These are phyloP conservation scores for Tricholoma sp. DNA, from an alignment of 768 basidiomycete genomes.

Conservation along the genomic window DNA sequence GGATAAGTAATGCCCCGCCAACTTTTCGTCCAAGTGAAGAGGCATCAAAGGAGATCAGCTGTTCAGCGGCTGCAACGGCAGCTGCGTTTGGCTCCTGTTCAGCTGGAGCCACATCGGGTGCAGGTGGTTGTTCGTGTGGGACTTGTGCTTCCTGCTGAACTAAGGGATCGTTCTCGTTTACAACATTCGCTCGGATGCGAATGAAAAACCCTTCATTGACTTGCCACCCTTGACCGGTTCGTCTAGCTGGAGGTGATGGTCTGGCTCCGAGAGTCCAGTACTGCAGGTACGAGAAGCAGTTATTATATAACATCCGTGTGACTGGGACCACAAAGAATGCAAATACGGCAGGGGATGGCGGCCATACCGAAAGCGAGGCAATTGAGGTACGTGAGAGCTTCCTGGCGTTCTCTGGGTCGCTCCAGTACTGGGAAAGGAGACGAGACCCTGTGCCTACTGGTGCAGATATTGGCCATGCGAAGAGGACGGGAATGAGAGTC, in stretches of 20 bases:
- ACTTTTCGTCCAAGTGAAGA: conserved; percentile 61
- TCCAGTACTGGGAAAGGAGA: conserved; percentile 28
- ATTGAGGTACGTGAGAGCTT: conserved; percentile 25
- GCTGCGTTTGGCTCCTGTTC: conserved; percentile 38
- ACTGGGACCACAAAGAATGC: conserved; percentile 50
- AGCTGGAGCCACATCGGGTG: conserved; percentile 18
- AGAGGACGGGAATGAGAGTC: conserved; percentile 39
- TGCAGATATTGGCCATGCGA: conserved; percentile 40
- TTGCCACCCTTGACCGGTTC: conserved; percentile 16
- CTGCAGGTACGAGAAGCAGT: conserved; percentile 33
- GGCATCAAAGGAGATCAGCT: conserved; percentile 52
- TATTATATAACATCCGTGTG: conserved; percentile 38
- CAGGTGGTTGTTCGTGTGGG: conserved; percentile 9
- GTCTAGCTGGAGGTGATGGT: conserved; percentile 22
- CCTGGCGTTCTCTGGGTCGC: conserved; percentile 13
- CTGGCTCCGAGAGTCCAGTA: conserved; percentile 38
- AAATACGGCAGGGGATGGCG: conserved; percentile 55
- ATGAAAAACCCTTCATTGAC: conserved; percentile 28
- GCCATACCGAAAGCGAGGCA: conserved; percentile 34
- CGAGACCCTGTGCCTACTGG: conserved; percentile 27
- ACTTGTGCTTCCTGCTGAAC: conserved; percentile 9
- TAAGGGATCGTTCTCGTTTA: conserved; percentile 10
- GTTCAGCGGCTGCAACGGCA: conserved; percentile 46
- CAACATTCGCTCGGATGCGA: conserved; percentile 26
- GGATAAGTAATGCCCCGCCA: conserved; percentile 66